Conservation (phyloP, 257 asterid species). For the Salvia miltiorrhiza region DNA sequence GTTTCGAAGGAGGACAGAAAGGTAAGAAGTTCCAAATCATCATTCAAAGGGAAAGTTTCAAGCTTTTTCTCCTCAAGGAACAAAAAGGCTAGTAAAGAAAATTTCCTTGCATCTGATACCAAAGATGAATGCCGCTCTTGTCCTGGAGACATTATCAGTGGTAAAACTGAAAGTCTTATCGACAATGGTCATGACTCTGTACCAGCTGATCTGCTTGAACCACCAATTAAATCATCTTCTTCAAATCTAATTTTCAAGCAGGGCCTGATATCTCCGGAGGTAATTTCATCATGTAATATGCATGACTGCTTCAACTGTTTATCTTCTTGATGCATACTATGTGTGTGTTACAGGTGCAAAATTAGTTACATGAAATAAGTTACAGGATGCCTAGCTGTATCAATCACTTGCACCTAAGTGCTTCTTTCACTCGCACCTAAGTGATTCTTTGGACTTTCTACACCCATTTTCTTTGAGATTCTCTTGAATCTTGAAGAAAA, state of each 20-base stretch:
- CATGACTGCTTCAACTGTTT: background rate
- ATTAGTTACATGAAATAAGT: background rate
- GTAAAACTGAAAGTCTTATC: constrained; percentile 27
- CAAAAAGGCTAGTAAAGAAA: constrained; percentile 56
- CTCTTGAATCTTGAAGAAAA: background rate
- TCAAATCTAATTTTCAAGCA: constrained; percentile 33
- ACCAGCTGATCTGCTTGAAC: constrained; percentile 29
- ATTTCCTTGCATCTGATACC: constrained; percentile 34
- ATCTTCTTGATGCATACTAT: constrained; percentile 9
- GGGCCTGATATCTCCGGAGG: constrained; percentile 47
- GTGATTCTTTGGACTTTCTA: background rate
- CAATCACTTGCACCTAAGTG: background rate
- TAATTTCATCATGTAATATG: constrained; percentile 23
- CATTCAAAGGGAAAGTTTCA: constrained; percentile 77
- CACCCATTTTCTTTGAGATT: constrained; percentile 3
- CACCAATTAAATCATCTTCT: constrained; percentile 32
- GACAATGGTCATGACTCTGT: constrained; percentile 26
- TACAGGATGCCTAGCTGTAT: background rate
- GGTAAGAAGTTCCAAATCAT: constrained; percentile 52
- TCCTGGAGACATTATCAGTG: constrained; percentile 25
- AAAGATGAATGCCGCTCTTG: constrained; percentile 30
- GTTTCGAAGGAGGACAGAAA: constrained; percentile 44
- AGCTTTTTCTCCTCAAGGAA: constrained; percentile 75
- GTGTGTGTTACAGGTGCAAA: background rate
- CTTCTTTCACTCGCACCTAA: background rate